Percentiles rank a stretch among this genome's conserved stretches.
These are phyloP conservation scores for Colletotrichum magnum DNA, from an alignment of 2,329 filamentous ascomycete species.

Conservation along the genomic window DNA sequence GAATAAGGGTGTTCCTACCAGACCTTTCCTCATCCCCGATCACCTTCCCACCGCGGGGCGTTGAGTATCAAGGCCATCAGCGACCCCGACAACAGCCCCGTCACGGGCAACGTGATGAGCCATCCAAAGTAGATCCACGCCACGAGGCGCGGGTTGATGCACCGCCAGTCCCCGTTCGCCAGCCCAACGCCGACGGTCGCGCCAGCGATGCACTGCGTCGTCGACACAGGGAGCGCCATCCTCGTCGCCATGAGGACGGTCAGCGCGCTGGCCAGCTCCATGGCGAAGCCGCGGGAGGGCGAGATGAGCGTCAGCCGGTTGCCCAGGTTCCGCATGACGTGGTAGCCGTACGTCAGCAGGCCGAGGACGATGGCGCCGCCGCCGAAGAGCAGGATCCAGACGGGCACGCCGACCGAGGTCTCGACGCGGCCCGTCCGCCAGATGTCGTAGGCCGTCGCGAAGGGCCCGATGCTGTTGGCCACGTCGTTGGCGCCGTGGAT, in stretches of 20 bases:
- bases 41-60: slow-evolving; percentile 56
- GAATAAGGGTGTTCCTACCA: background rate
- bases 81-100: slow-evolving; percentile 63
- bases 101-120: slow-evolving; percentile 66
- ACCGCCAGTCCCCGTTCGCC: slow-evolving; percentile 63
- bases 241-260: slow-evolving; percentile 69
- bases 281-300: slow-evolving; percentile 65
- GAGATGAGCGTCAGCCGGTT: slow-evolving; percentile 70
- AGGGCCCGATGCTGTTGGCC: slow-evolving; percentile 65
- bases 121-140: slow-evolving; percentile 64
- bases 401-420: slow-evolving; percentile 56
- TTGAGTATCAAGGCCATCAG: slow-evolving; percentile 70
- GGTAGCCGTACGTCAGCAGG: slow-evolving; percentile 74
- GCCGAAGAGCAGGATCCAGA: slow-evolving; percentile 65
- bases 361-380: slow-evolving; percentile 67
- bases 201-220: slow-evolving; percentile 66
- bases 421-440: slow-evolving; percentile 59
- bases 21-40: background rate
- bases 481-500: slow-evolving; percentile 72
- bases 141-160: slow-evolving; percentile 64
- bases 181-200: slow-evolving; percentile 67
- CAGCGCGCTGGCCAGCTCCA: slow-evolving; percentile 65
- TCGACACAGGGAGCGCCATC: slow-evolving; percentile 63
- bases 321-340: slow-evolving; percentile 71
- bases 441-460: slow-evolving; percentile 65